Evolutionary conservation across 805 yeast genomes (phyloP).

Genomic region (Spathaspora sp.): DNA sequence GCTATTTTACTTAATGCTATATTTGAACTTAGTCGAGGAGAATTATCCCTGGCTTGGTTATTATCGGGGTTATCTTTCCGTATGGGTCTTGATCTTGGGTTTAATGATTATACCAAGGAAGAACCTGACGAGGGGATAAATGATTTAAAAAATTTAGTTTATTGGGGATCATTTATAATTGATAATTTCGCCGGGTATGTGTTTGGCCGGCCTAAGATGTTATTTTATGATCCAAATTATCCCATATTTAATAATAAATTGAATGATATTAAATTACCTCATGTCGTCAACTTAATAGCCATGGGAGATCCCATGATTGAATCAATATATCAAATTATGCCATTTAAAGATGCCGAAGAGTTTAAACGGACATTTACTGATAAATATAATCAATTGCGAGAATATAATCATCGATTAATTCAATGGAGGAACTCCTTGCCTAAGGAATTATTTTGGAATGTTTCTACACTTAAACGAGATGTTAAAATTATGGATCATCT

Average conservation of each 20-base stretch:
- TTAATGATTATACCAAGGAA: neutral
- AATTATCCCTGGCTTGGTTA: conserved; percentile 4
- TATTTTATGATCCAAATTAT: neutral
- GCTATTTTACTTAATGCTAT: neutral
- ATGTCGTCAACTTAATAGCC: neutral
- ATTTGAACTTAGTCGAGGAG: conserved; percentile 3
- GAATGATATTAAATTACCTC: conserved; percentile 1
- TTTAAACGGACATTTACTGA: neutral
- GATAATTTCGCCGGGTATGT: conserved; percentile 1
- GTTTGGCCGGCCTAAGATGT: conserved; percentile 5
- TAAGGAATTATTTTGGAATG: neutral
- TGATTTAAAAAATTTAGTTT: neutral
- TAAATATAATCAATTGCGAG: conserved; percentile 1
- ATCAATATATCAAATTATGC: conserved; percentile 3
- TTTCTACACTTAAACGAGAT: neutral
- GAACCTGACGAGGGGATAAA: neutral
- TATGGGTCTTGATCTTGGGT: conserved; percentile 6
- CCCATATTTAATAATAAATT: neutral
- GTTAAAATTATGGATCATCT: neutral
- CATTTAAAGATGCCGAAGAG: conserved; percentile 3
- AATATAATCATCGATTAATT: neutral
- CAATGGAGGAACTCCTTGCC: conserved; percentile 1
- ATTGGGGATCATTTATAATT: conserved; percentile 4
- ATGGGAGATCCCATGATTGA: conserved; percentile 3
- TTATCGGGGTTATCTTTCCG: conserved; percentile 4